Evolutionary conservation across 805 yeast species (phyloP).

Genomic region (Candida silvicultrix): DNA sequence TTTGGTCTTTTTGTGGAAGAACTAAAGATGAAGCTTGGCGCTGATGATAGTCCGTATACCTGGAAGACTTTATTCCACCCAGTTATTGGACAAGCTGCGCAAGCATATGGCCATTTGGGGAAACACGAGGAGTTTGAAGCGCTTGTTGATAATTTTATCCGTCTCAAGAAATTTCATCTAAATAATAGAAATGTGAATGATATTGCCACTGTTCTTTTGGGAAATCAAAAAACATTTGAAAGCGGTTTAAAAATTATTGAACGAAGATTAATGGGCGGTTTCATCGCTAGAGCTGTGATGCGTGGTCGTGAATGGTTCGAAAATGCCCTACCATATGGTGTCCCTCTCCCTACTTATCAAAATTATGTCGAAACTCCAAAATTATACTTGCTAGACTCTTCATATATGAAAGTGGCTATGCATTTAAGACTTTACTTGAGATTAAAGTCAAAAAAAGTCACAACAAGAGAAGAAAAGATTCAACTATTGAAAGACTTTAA

Average conservation of each 20-base stretch:
- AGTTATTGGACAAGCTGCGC: slow-evolving; percentile 13
- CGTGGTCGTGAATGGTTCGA: slow-evolving; percentile 19
- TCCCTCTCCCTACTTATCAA: background rate
- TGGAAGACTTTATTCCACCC: background rate
- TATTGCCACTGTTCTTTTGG: slow-evolving; percentile 21
- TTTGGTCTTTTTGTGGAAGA: slow-evolving; percentile 11
- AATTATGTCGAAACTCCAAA: slow-evolving; percentile 16
- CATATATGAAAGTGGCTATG: background rate
- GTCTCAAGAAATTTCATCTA: slow-evolving; percentile 12
- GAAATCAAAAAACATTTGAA: slow-evolving; percentile 22
- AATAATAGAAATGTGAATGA: slow-evolving; percentile 28
- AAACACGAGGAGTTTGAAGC: background rate
- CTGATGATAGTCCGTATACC: background rate
- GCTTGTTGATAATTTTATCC: slow-evolving; percentile 13
- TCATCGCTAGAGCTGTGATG: slow-evolving; percentile 14
- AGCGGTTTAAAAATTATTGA: slow-evolving; percentile 25
- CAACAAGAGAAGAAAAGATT: slow-evolving; percentile 2
- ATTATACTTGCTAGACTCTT: background rate
- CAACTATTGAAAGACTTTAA: slow-evolving; percentile 14
- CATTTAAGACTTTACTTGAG: background rate
- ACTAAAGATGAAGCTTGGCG: slow-evolving; percentile 13
- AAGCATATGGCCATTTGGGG: slow-evolving; percentile 10
- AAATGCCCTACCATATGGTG: slow-evolving; percentile 2
- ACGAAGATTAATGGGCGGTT: slow-evolving; percentile 31
- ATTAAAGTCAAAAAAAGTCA: background rate